These are phyloP conservation scores for Cercospora sp. DNA, from an alignment of 2,329 filamentous ascomycete genomes.

Conservation along the genomic window DNA sequence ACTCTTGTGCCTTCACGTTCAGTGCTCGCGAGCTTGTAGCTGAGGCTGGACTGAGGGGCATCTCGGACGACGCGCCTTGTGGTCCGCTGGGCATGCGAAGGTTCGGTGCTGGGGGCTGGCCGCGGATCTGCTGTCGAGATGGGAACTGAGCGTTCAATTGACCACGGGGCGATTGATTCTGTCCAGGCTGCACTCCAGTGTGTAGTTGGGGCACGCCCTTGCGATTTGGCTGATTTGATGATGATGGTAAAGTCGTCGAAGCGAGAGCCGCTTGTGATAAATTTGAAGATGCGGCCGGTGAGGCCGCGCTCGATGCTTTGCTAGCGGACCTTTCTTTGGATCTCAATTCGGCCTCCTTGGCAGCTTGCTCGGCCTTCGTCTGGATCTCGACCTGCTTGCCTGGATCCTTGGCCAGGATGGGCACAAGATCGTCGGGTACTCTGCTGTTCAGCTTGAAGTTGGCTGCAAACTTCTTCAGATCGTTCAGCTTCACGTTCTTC, in stretches of 20 bases:
- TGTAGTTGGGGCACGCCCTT: conserved; percentile 2
- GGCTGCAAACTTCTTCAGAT: conserved; percentile 90
- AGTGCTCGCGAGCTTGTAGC: conserved; percentile 50
- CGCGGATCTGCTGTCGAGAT: not conserved
- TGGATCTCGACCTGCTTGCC: conserved; percentile 90
- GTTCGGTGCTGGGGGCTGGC: conserved; percentile 60
- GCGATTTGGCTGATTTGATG: conserved; percentile 20
- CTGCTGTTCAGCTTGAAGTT: conserved; percentile 94
- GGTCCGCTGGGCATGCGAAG: conserved; percentile 63
- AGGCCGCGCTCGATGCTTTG: conserved; percentile 26
- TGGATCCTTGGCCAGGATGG: conserved; percentile 96
- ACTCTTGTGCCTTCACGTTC: conserved; percentile 69
- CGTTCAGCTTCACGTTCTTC: conserved; percentile 88
- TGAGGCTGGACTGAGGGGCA: conserved; percentile 54
- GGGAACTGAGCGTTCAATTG: conserved; percentile 3
- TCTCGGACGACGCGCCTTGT: conserved; percentile 10
- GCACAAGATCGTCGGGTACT: conserved; percentile 85
- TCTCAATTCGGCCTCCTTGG: conserved; percentile 56
- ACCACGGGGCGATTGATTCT: conserved; percentile 11
- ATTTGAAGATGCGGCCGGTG: conserved; percentile 26
- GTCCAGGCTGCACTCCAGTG: conserved; percentile 4
- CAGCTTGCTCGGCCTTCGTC: conserved; percentile 78
- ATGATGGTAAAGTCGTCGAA: conserved; percentile 13
- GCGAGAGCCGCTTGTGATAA: conserved; percentile 14
- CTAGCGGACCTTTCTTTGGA: conserved; percentile 44